phyloP scores from a whole-genome alignment of 1,284 basidiomycete species.

The Cryptococcus sp. region DNA sequence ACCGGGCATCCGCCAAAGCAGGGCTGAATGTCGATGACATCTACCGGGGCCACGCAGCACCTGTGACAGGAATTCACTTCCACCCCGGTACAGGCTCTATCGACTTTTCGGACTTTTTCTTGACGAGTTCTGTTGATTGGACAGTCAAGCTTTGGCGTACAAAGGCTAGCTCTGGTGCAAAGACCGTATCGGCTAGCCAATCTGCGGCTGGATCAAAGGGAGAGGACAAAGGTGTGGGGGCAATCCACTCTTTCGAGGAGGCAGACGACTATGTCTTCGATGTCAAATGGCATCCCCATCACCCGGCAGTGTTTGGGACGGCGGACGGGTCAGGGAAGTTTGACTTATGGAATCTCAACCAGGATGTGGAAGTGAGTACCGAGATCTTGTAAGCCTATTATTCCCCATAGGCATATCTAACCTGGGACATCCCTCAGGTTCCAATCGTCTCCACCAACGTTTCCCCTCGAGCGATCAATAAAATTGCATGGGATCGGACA shows the following conservation, averaged over 20 bases:
- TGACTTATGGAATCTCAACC: conserved; percentile 94
- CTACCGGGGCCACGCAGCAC: conserved; percentile 87
- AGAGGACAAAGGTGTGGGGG: conserved; percentile 53
- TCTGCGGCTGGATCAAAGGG: conserved; percentile 31
- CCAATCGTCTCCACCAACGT: conserved; percentile 43
- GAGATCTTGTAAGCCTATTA: not conserved
- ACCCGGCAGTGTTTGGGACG: conserved; percentile 88
- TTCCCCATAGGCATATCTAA: not conserved
- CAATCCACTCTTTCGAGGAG: conserved; percentile 90
- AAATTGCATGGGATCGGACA: conserved; percentile 83
- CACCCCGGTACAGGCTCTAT: conserved; percentile 86
- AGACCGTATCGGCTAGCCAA: not conserved
- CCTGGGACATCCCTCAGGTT: conserved; percentile 24
- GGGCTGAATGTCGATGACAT: conserved; percentile 87
- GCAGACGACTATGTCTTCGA: conserved; percentile 99
- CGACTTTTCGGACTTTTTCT: conserved; percentile 91
- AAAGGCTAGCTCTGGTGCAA: conserved; percentile 55
- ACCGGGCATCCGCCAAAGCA: conserved; percentile 92
- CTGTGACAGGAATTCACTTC: conserved; percentile 89
- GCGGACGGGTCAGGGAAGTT: conserved; percentile 94
- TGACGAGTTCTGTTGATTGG: conserved; percentile 90
- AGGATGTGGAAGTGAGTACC: conserved; percentile 78
- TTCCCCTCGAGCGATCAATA: conserved; percentile 82
- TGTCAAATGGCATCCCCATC: conserved; percentile 92
- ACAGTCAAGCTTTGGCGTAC: conserved; percentile 91